Base-by-base conservation (phyloP, 352 stramenopile genomes). In the Aphanomyces astaci region DNA sequence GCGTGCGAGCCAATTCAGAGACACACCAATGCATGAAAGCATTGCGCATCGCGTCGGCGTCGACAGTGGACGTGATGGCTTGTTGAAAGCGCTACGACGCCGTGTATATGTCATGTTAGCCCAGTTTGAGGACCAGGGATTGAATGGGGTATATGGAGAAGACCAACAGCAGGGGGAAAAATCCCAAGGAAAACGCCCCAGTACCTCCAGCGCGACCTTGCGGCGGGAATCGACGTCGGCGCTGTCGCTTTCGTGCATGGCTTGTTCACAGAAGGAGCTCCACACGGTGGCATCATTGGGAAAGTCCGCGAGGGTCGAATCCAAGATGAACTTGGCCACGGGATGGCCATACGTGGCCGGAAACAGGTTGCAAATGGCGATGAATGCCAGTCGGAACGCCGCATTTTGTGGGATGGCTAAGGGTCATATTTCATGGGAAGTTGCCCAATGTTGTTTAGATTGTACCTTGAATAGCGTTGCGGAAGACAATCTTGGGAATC, bases 401-500 rank as follows among this genome's bases (percentile, higher is more conserved):
- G 89, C 79, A 48, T 89, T 77, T 17, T 82, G 55, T 3, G 78
- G 56, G 52, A 92, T 90, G 11, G 79, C 73, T 2, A 71, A 70
- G 30, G n/a, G 31, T 43, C 11, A 28, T 22, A 55, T 10, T 28
- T 55, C 10, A 59, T 22, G 22, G 36, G 28, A 64, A 57, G 19
- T 17, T 40, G 15, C 13, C 13, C 30, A 43, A 51, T 0, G 2
- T 22, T 9, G 19, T 22, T 33, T 55, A 52, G 1, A 63, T 45
- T 32, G 5, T 60, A 68, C 62, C 62, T 57, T 68, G 46, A 32
- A 93, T 73, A 4, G 86, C 86, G 56, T 89, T 93, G 31, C 75
- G 74, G 78, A 83, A 95, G 48, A 93, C 79, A 60, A 95, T 89
- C 51, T 87, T 87, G 15, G 85, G 80, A 63, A 95, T 95, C 9